Conservation (phyloP, 345 rosid species). For the Lepidium africanum region DNA sequence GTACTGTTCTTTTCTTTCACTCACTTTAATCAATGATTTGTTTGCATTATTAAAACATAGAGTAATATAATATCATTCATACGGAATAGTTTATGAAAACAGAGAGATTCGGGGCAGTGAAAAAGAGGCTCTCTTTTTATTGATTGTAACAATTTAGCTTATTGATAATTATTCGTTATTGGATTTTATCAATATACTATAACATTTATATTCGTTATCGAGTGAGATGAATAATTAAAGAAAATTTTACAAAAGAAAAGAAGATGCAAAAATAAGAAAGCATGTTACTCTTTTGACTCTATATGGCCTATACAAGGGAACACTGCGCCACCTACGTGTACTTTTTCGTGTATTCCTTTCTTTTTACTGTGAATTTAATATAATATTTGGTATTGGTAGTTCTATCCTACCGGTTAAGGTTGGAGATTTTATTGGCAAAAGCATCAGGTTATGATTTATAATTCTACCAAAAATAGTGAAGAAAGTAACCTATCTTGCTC, state of each 20-base stretch:
- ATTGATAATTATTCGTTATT: too few species aligned
- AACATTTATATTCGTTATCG: conserved; percentile 7
- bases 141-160: conserved; percentile 18
- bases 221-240: not conserved
- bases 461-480: too few species aligned
- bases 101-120: conserved; percentile 48
- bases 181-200: not conserved
- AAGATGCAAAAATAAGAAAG: conserved; percentile 6
- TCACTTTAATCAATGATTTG: not conserved
- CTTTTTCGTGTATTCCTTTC: conserved; percentile 15
- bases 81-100: conserved; percentile 17
- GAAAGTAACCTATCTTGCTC: too few species aligned
- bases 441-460: too few species aligned
- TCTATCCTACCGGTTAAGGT: too few species aligned
- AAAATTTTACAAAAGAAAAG: not conserved
- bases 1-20: not conserved
- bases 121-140: conserved; percentile 41
- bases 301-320: conserved; percentile 43
- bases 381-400: too few species aligned
- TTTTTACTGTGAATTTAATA: not conserved
- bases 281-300: conserved; percentile 26
- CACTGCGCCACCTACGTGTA: conserved; percentile 54
- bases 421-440: too few species aligned
- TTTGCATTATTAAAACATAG: not conserved
- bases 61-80: conserved; percentile 5